Evolutionary conservation across 768 basidiomycete species (phyloP), one percentile per base, ranked within the genome.

Genomic region (Pleurotus sapidus): DNA sequence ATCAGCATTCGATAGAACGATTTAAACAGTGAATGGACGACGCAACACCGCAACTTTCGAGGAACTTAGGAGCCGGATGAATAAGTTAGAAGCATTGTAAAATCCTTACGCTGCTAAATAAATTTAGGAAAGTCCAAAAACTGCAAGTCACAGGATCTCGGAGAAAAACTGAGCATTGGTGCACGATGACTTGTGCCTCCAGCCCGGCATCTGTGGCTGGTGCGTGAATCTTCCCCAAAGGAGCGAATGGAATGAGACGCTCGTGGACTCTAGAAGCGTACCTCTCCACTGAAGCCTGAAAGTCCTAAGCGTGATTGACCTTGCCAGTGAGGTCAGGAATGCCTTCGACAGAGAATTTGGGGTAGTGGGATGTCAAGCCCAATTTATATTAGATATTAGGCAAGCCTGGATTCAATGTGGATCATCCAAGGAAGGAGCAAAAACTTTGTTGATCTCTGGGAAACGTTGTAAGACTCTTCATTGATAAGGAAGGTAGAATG

Each of bases 271-370:
- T 20, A 3, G 20, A 20, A 20, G 20, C 30, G 43, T n/a, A 24
- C n/a, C 23, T 27, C 47, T 18, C 47, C 15, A n/a, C 4, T 49
- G 7, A 49, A 15, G 20, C 20, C 20, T 20, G 20, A 20, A 20
- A 27, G 25, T 24, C 24, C 14, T 15, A 20, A 30, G 8, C 14
- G 12, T 14, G 48, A 30, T 5, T 68, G 14, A 78, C 71, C 61
- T 77, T 74, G 1, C 77, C 78, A 1, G 70, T 62, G 17, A 80
- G 65, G 59, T 79, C 77, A 5, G 79, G 77, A 34, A 80, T 74
- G 38, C 77, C 65, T 2, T 70, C 59, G 2, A 66, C 60, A 17
- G 61, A 60, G 63, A 71, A 76, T 45, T 61, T 59, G 3, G 55
- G 46, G 48, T 56, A 20, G 20, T 56, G 11, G 55, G 55, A 23